Base-by-base conservation (phyloP, 371 early-diverging fungal species). In the Umbelopsis sp. region DNA sequence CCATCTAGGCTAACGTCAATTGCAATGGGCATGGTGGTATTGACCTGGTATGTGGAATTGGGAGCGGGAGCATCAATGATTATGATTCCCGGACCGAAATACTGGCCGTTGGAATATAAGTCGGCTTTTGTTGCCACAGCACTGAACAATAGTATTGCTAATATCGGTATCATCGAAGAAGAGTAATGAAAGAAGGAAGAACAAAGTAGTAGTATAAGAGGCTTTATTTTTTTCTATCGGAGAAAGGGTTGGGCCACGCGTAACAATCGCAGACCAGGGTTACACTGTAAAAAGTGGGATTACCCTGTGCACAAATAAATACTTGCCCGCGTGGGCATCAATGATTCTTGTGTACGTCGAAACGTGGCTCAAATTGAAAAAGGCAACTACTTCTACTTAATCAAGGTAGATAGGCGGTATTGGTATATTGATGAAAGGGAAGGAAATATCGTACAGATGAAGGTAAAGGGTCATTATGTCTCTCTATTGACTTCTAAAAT, bases 401-500 rank as follows among this genome's bases (percentile, higher is more conserved):
- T 7, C 7, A 41, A 41, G 41, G 41, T 12, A 10, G 41, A 12
- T 41, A 12, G 41, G 41, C 12, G 10, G 41, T 41, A 1, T 3
- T 41, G 41, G 41, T 41, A 41, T 41, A 41, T 41, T 41, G 12
- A 41, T 41, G 41, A 10, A 41, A 7, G 12, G 41, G 41, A 41
- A 5, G 41, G 41, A 41, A 41, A 12, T 41, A 41, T 41, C 41
- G 41, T 41, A 41, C 41, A 41, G 41, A 41, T 41, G 41, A 41
- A 41, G 41, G 41, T 4, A 38, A 41, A 41, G 7, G 41, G 41
- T 41, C 1, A 41, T 41, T 41, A 41, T 10, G 12, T 41, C 7
- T 41, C 14, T 46, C 57, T 57, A 57, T 57, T 57, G 57, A 53
- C 80, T 80, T 68, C 80, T 72, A 67, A 82, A 82, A 70, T 89